A percentile compares a stretch with the other conserved stretches of the same genome.
Evolutionary conservation across 441 rosid genomes (phyloP).

Genomic region (Populus hybrid): DNA sequence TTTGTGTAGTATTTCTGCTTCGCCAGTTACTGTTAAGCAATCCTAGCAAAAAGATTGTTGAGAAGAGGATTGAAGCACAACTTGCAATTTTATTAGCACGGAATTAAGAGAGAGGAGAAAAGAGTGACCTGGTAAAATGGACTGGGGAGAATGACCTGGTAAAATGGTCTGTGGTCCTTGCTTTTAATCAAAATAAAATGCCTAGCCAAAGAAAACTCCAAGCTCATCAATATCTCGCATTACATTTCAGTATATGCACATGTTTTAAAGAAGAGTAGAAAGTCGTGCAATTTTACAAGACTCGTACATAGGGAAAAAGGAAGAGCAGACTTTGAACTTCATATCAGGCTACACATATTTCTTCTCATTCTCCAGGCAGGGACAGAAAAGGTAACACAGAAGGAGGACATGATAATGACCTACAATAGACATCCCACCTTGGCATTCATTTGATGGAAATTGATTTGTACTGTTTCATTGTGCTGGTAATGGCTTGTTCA

Average conservation of each 20-base stretch:
- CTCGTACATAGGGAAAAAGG: no score
- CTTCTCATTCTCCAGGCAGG: not conserved
- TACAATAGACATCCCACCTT: not conserved
- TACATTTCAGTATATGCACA: not conserved
- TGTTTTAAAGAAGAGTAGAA: not conserved
- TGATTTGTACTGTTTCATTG: slow-evolving; percentile 70
- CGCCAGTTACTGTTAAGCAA: no score
- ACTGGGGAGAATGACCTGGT: not conserved
- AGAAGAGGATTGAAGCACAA: no score
- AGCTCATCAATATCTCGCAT: not conserved
- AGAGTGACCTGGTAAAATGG: no score
- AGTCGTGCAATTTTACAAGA: no score
- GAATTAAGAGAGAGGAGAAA: no score
- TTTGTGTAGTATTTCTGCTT: no score
- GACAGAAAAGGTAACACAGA: not conserved
- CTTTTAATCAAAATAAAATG: not conserved
- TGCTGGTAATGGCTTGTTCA: slow-evolving; percentile 76
- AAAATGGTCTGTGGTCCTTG: not conserved
- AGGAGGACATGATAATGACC: not conserved
- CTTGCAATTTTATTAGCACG: no score
- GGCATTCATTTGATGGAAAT: slow-evolving; percentile 55
- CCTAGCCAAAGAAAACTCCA: not conserved
- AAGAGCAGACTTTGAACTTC: no score
- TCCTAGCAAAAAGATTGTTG: no score
- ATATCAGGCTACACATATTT: not conserved